Evolutionary conservation across 139 green algal species (phyloP), one percentile per base, ranked within the genome.

Genomic region (Chlamydomonas sphaeroides): DNA sequence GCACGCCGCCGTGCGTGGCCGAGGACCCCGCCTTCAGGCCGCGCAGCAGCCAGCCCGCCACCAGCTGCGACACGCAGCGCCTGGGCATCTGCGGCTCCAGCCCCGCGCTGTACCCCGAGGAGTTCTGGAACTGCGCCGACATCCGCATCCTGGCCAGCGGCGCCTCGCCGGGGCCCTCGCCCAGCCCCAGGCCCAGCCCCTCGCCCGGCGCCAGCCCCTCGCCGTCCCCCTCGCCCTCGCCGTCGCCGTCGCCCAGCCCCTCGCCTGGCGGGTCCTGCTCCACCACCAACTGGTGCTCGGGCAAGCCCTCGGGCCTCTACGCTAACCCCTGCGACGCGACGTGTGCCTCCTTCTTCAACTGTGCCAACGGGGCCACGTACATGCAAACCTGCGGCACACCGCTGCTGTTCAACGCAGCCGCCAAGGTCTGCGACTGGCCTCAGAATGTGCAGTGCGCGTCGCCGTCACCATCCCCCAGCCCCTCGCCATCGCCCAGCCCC

Each of bases 91-190:
- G 68, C 42, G 68, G 68, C 68, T 30, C 42, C 68, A 42, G 30
- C 11, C 26, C 68, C 15, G 15, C 30, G 30, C 6, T 41, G 28
- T 75, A 35, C 42, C 68, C 68, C 2, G 49, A 78, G 70, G 70
- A 78, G 70, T 78, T 78, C 33, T 78, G 70, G 70, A 78, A 78
- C 70, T 78, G 70, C 70, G 70, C 68, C 30, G 68, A 76, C 30
- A 17, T 76, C 30, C 38, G 33, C 30, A 76, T 76, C 68, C 38
- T 56, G 66, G 32, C 66, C 66, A 53, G 39, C 7, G 39, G 39
- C 66, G 66, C 66, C 21, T 21, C 39, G 35, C 39, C 20, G 53
- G 28, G 53, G 15, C 53, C 53, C 53, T 18, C n/a, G n/a, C n/a
- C 53, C 15, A 62, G 53, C 53, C 53, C 61, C 61, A 38, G 11